Conservation (phyloP, 208 protist species). For the Leptomonas pyrrhocoris region DNA sequence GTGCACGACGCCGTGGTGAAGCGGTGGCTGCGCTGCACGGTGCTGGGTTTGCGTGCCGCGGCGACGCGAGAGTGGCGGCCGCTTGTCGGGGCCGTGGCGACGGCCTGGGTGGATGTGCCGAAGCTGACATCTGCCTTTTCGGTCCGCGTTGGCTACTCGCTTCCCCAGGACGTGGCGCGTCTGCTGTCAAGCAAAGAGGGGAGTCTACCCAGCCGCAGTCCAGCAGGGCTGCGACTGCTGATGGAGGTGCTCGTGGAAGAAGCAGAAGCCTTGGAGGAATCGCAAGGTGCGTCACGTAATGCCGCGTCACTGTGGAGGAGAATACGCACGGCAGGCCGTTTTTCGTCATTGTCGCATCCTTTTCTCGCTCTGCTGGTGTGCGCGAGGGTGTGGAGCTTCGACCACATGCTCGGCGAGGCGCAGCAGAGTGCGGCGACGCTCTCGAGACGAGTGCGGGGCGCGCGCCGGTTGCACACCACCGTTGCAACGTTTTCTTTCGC, state of each 20-base stretch:
- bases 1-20: slow-evolving; percentile 32
- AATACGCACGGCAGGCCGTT: neutral
- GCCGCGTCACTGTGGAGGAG: neutral
- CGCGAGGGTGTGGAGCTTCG: slow-evolving; percentile 39
- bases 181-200: slow-evolving; percentile 29
- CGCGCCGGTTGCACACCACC: slow-evolving; percentile 25
- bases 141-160: slow-evolving; percentile 24
- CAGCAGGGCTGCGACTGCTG: slow-evolving; percentile 47
- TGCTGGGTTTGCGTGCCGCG: slow-evolving; percentile 5
- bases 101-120: slow-evolving; percentile 24
- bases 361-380: slow-evolving; percentile 59
- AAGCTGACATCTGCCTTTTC: slow-evolving; percentile 10
- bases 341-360: slow-evolving; percentile 19
- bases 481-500: slow-evolving; percentile 3
- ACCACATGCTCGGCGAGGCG: slow-evolving; percentile 18
- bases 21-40: slow-evolving; percentile 6
- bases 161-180: slow-evolving; percentile 22
- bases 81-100: slow-evolving; percentile 15
- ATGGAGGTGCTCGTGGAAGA: slow-evolving; percentile 54
- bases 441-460: neutral
- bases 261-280: neutral
- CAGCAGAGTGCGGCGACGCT: neutral
- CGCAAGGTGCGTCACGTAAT: neutral
- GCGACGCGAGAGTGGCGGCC: slow-evolving; percentile 31
- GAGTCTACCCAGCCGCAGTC: slow-evolving; percentile 33